phyloP scores from a whole-genome alignment of 2,329 filamentous ascomycete genomes.

The Blumeriella jaapii region DNA sequence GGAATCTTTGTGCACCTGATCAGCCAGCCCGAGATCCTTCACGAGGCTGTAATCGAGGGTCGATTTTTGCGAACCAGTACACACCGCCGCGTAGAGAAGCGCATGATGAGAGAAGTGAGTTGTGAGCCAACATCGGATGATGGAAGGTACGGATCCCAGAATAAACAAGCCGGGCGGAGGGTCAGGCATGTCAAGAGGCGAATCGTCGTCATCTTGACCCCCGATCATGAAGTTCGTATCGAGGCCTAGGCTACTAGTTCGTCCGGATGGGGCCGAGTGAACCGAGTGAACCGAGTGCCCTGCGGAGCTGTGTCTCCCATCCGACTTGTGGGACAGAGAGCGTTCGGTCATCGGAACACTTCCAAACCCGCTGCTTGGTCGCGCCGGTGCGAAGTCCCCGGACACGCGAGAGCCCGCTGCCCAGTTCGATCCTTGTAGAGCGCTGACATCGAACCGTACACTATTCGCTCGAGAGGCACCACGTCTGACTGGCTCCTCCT shows the following conservation, averaged over 20 bases:
- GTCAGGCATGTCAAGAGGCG: constrained; percentile 58
- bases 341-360: constrained; percentile 78
- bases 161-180: constrained; percentile 78
- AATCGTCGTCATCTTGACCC: constrained; percentile 53
- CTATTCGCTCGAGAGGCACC: constrained; percentile 92
- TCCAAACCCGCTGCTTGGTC: constrained; percentile 70
- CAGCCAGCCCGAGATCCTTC: constrained; percentile 58
- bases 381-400: constrained; percentile 65
- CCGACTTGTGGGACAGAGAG: constrained; percentile 87
- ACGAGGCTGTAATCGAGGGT: constrained; percentile 67
- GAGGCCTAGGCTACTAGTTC: constrained; percentile 79
- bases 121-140: constrained; percentile 92
- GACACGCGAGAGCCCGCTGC: constrained; percentile 73
- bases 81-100: constrained; percentile 82
- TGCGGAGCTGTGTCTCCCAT: constrained; percentile 88
- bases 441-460: constrained; percentile 93
- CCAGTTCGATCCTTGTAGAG: constrained; percentile 78
- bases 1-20: constrained; percentile 52
- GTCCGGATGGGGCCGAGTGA: constrained; percentile 63
- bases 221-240: constrained; percentile 59
- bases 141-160: constrained; percentile 80
- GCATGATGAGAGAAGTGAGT: constrained; percentile 82
- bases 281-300: constrained; percentile 64
- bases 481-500: constrained; percentile 74
- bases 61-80: constrained; percentile 83